These are phyloP conservation scores for Coniochaeta sp. DNA, from an alignment of 2,329 filamentous ascomycete species.

Conservation along the genomic window DNA sequence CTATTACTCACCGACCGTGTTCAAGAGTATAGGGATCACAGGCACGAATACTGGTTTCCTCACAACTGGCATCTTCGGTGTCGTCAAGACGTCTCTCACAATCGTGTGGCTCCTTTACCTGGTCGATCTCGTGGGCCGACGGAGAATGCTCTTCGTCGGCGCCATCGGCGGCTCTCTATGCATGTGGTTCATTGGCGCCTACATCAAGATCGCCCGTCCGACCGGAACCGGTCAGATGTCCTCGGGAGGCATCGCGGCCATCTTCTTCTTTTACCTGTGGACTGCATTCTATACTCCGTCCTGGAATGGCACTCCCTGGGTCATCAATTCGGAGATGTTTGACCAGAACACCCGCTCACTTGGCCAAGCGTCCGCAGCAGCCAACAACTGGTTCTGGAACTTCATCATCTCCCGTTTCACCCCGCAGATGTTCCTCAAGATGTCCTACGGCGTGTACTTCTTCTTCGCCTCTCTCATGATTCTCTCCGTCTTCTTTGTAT, in stretches of 20 bases:
- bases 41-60: slow-evolving; percentile 37
- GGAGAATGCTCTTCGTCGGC: slow-evolving; percentile 57
- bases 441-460: slow-evolving; percentile 59
- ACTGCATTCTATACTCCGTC: slow-evolving; percentile 64
- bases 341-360: slow-evolving; percentile 61
- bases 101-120: slow-evolving; percentile 62
- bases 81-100: slow-evolving; percentile 65
- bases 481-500: slow-evolving; percentile 49
- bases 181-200: slow-evolving; percentile 58
- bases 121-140: slow-evolving; percentile 50
- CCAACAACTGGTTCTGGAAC: slow-evolving; percentile 68
- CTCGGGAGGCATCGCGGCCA: slow-evolving; percentile 44
- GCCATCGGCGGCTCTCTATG: slow-evolving; percentile 49
- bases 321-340: slow-evolving; percentile 70
- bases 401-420: slow-evolving; percentile 63
- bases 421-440: slow-evolving; percentile 52
- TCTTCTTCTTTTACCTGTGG: slow-evolving; percentile 70
- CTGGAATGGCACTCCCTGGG: slow-evolving; percentile 71
- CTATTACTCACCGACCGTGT: slow-evolving; percentile 65
- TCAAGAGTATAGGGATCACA: slow-evolving; percentile 42
- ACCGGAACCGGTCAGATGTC: slow-evolving; percentile 11
- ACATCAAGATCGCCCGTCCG: slow-evolving; percentile 44
- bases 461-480: slow-evolving; percentile 61
- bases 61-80: slow-evolving; percentile 69
- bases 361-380: slow-evolving; percentile 64